Conservation (phyloP, 2,329 filamentous ascomycete species). For the Septoria linicola region DNA sequence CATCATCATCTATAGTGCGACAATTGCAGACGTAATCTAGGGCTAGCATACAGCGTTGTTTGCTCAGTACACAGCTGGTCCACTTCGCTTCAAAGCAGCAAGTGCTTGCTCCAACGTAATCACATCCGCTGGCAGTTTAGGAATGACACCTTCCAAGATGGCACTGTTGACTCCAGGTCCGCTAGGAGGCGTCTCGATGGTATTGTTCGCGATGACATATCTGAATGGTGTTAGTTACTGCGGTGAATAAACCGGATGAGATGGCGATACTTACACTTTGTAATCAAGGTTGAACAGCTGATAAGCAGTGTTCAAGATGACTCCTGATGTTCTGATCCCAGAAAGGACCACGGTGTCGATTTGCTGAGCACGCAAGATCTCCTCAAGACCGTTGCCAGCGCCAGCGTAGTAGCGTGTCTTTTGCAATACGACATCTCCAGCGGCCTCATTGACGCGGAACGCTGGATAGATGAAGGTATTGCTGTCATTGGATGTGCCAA, state of each 20-base stretch:
- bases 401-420: constrained; percentile 49
- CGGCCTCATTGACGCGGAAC: constrained; percentile 37
- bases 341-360: constrained; percentile 47
- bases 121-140: constrained; percentile 35
- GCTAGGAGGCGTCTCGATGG: constrained; percentile 33
- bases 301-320: constrained; percentile 47
- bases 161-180: constrained; percentile 30
- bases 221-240: too few species aligned
- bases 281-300: constrained; percentile 48
- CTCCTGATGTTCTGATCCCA: constrained; percentile 45
- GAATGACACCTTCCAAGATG: constrained; percentile 35
- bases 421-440: constrained; percentile 41
- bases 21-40: too few species aligned
- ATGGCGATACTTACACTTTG: constrained; percentile 36
- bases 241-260: too few species aligned
- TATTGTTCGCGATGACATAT: constrained; percentile 37
- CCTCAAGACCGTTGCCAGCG: constrained; percentile 43
- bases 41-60: too few species aligned
- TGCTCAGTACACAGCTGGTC: constrained; percentile 32
- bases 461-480: constrained; percentile 37
- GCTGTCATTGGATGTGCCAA: constrained; percentile 34
- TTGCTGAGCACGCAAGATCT: constrained; percentile 42
- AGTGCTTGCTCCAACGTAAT: constrained; percentile 38
- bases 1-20: too few species aligned
- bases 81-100: constrained; percentile 30